Evolutionary conservation across 208 protist genomes (phyloP).

Genomic region (Trypanosomatidae sp.): DNA sequence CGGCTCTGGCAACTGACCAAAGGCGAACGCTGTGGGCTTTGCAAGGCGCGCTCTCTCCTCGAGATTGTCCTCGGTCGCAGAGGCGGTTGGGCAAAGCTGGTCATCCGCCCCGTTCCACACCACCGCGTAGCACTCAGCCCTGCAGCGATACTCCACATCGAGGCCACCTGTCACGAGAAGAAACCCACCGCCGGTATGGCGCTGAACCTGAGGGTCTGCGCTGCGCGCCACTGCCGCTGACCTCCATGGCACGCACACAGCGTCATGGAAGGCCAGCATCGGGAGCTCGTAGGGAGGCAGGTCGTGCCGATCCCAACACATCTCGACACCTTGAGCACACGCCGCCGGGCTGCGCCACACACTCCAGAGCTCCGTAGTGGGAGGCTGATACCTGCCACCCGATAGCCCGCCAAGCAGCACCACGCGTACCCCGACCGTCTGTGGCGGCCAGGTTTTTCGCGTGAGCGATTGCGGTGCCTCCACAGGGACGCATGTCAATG

Average conservation of each 20-base stretch:
- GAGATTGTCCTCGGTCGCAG: background rate
- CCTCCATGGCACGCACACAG: constrained; percentile 28
- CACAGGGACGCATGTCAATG: constrained; percentile 31
- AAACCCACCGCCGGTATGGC: constrained; percentile 22
- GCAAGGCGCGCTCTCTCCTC: constrained; percentile 13
- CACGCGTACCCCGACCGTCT: constrained; percentile 14
- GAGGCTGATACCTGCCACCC: constrained; percentile 24
- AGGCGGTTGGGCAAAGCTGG: background rate
- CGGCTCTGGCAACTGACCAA: constrained; percentile 53
- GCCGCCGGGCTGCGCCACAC: constrained; percentile 23
- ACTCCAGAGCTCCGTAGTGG: constrained; percentile 38
- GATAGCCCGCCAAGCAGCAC: constrained; percentile 30
- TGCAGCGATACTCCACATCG: constrained; percentile 42
- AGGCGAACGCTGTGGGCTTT: constrained; percentile 12
- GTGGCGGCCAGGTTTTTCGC: background rate
- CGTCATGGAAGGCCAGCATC: constrained; percentile 41
- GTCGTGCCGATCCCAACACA: constrained; percentile 28
- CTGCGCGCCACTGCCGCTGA: background rate
- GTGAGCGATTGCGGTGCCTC: background rate
- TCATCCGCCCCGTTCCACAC: constrained; percentile 34
- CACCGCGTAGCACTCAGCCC: constrained; percentile 54
- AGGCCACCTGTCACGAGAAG: constrained; percentile 64
- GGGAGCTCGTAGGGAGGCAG: constrained; percentile 51
- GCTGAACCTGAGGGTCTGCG: background rate
- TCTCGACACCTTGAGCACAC: constrained; percentile 8